phyloP scores from a whole-genome alignment of 176 grass and related monocot genomes.

The Saccharum spontaneum region DNA sequence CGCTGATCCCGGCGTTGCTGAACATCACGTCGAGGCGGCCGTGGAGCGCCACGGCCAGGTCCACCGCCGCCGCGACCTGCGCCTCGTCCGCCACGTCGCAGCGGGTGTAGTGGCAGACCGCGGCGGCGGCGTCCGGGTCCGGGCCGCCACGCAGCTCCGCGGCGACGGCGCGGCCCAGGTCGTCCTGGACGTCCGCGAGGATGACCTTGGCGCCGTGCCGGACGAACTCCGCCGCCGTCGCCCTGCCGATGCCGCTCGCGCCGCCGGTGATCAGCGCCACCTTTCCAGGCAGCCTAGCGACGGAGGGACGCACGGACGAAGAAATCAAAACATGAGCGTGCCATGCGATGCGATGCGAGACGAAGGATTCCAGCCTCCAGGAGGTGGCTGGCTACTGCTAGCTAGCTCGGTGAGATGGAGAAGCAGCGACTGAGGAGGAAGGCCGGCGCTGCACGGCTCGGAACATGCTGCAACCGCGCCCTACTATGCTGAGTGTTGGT shows the following conservation, averaged over 20 bases:
- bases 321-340: background rate
- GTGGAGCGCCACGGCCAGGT: conserved; percentile 53
- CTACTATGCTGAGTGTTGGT: background rate
- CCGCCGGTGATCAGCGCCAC: conserved; percentile 4
- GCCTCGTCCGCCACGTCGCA: conserved; percentile 72
- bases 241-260: conserved; percentile 9
- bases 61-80: conserved; percentile 45
- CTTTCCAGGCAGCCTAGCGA: background rate
- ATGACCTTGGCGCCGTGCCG: background rate
- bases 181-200: background rate
- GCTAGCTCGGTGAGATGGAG: background rate
- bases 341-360: background rate
- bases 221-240: background rate
- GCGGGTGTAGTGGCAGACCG: conserved; percentile 17
- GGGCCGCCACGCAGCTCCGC: conserved; percentile 36
- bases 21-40: conserved; percentile 62
- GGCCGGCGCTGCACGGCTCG: background rate
- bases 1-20: conserved; percentile 54
- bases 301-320: background rate
- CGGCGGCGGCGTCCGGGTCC: background rate
- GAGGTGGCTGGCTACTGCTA: background rate
- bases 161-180: conserved; percentile 15
- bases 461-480: background rate
- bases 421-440: background rate
- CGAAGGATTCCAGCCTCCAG: background rate